These are phyloP conservation scores for Aspergillus taichungensis DNA, from an alignment of 495 filamentous ascomycete genomes.

Conservation along the genomic window DNA sequence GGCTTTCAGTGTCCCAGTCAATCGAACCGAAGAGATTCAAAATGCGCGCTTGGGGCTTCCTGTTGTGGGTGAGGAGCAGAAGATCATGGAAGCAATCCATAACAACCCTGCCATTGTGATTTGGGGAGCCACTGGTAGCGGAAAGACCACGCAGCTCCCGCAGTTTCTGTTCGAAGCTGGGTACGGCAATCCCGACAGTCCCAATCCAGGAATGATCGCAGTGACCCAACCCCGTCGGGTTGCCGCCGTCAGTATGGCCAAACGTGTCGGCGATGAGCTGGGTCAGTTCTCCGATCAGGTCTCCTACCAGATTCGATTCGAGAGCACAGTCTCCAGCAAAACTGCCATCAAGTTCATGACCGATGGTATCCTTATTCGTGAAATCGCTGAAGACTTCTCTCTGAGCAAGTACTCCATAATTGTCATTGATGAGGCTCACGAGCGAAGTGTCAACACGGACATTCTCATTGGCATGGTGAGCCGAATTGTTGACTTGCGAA, in stretches of 20 bases:
- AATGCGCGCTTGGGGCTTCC: constrained; percentile 70
- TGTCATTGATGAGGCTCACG: constrained; percentile 95
- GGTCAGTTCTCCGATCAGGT: constrained; percentile 60
- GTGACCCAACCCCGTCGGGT: constrained; percentile 92
- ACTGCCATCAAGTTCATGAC: constrained; percentile 99
- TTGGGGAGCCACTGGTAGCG: constrained; percentile 93
- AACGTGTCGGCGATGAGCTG: constrained; percentile 78
- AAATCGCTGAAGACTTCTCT: constrained; percentile 83
- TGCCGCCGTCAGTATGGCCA: constrained; percentile 90
- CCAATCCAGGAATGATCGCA: constrained; percentile 85
- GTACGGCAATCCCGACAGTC: constrained; percentile 67
- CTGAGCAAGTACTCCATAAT: constrained; percentile 90
- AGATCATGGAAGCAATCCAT: constrained; percentile 95
- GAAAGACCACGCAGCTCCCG: constrained; percentile 94
- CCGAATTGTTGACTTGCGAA: constrained; percentile 73
- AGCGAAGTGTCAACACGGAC: constrained; percentile 94
- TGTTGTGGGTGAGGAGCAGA: constrained; percentile 90
- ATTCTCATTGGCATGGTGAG: constrained; percentile 95
- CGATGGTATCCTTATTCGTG: constrained; percentile 88
- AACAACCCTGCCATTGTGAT: constrained; percentile 81
- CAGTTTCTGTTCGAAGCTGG: constrained; percentile 94
- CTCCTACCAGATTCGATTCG: constrained; percentile 92
- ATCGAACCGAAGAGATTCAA: constrained; percentile 66
- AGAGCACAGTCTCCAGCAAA: constrained; percentile 68
- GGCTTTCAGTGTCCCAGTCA: constrained; percentile 65